Conservation (phyloP, 768 basidiomycete species). For the Pleurotus sapidus region DNA sequence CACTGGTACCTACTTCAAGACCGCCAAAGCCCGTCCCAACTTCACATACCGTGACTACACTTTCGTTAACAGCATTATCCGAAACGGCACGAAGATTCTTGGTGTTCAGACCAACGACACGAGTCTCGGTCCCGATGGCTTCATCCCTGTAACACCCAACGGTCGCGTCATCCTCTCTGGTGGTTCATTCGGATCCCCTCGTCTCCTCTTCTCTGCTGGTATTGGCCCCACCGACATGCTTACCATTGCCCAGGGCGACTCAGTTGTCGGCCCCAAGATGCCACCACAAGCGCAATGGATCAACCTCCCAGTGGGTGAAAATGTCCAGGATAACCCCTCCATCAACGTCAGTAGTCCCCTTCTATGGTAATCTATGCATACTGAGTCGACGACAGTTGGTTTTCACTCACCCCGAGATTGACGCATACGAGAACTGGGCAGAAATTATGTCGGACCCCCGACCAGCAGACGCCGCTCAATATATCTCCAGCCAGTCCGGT, state of each 20-base stretch:
- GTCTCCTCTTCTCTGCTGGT: constrained; percentile 58
- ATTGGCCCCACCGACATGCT: constrained; percentile 63
- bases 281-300: constrained; percentile 51
- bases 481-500: constrained; percentile 47
- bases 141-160: constrained; percentile 48
- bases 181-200: constrained; percentile 53
- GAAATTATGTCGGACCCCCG: constrained; percentile 52
- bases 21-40: constrained; percentile 51
- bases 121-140: constrained; percentile 49
- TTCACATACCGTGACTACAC: constrained; percentile 48
- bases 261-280: constrained; percentile 42
- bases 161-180: constrained; percentile 63
- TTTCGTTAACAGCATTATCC: constrained; percentile 49
- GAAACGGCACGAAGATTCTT: constrained; percentile 51
- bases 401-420: constrained; percentile 60
- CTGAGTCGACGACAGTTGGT: constrained; percentile 37
- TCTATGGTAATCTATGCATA: not conserved
- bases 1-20: constrained; percentile 57
- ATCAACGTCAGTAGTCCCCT: constrained; percentile 43
- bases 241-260: constrained; percentile 40
- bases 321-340: constrained; percentile 60
- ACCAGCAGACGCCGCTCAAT: constrained; percentile 54
- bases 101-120: constrained; percentile 64
- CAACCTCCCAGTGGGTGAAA: constrained; percentile 56
- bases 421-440: constrained; percentile 68